Evolutionary conservation across 495 filamentous ascomycete genomes (phyloP), one percentile per base, ranked within the genome.

Genomic region (Bryoglossum gracile): DNA sequence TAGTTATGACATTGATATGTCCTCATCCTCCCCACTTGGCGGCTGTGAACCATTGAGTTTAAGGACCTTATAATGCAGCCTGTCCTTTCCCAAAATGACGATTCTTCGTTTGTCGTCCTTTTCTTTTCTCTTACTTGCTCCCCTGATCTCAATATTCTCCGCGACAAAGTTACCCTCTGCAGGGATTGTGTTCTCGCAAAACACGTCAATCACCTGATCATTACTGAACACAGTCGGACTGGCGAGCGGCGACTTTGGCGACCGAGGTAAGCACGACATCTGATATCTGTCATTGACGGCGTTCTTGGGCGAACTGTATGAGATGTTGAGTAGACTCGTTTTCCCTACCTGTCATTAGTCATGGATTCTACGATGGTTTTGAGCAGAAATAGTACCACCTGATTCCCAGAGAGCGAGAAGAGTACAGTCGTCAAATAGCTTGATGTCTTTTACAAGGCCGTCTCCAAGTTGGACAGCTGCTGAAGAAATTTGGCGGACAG

Each of bases 381-480:
- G 18, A 4, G 16, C 5, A 24, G 24, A 9, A 24, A 43, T 51
- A 36, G 34, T 53, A 71, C 74, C 68, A 54, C 59, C 58, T 0
- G 33, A 30, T 0, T 61, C 40, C 61, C 71, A 75, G 4, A 80
- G 51, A 1, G 75, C 52, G 9, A 77, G 56, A 3, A 79, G 49
- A 13, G 46, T 59, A 17, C 62, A 55, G 45, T 69, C 64, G 47
- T 72, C 58, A 8, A 74, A 50, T 43, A 76, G 76, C 47, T 72
- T 74, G 5, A 77, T 48, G 53, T 80, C 75, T 18, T 70, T 46
- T 8, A 78, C 60, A 5, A 48, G 60, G 8, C 63, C 68, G 44
- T 65, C 54, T 4, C 67, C 69, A 6, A 78, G 61, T 8, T 48
- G 46, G 6, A 79, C 35, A 1, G 54, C 51, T 34, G 69, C 61